A percentile compares a stretch with the other conserved stretches of the same genome.
Evolutionary conservation across 768 basidiomycete genomes (phyloP).

Genomic region (Cantharellus cinnabarinus): DNA sequence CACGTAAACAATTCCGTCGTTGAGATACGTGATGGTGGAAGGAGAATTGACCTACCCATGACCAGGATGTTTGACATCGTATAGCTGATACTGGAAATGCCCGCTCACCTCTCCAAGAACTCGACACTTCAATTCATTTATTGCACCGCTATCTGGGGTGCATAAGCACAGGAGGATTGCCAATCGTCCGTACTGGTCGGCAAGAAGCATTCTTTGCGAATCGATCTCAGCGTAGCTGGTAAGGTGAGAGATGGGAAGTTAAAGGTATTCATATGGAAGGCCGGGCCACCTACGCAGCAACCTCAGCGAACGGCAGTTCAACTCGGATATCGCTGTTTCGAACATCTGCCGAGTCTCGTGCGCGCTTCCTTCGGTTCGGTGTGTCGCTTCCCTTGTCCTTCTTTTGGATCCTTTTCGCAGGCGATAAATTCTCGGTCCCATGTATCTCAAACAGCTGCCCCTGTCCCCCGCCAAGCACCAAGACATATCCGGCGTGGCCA

Average conservation of each 20-base stretch:
- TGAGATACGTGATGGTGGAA: slow-evolving; percentile 49
- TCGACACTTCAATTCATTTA: slow-evolving; percentile 18
- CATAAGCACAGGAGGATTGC: slow-evolving; percentile 29
- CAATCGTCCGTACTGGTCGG: slow-evolving; percentile 54
- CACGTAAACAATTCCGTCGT: slow-evolving; percentile 47
- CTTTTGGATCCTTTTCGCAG: not conserved
- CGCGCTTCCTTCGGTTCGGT: not conserved
- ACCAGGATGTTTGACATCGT: slow-evolving; percentile 2
- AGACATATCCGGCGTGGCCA: slow-evolving; percentile 30
- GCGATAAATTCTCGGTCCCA: not conserved
- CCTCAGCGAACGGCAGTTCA: slow-evolving; percentile 58
- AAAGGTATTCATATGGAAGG: not conserved
- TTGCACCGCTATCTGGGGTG: slow-evolving; percentile 21
- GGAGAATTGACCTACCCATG: slow-evolving; percentile 42
- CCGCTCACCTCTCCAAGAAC: slow-evolving; percentile 53
- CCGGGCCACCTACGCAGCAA: slow-evolving; percentile 35
- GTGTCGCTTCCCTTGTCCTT: not conserved
- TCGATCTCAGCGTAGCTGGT: slow-evolving; percentile 6
- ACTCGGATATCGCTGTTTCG: slow-evolving; percentile 26
- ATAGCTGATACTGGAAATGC: not conserved
- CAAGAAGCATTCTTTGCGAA: slow-evolving; percentile 33
- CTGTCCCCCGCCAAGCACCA: slow-evolving; percentile 42
- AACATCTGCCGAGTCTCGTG: slow-evolving; percentile 16
- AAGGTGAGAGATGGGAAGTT: not conserved
- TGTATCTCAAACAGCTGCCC: slow-evolving; percentile 9